phyloP scores from a whole-genome alignment of 2,329 filamentous ascomycete species.

The Aspergillus felis region DNA sequence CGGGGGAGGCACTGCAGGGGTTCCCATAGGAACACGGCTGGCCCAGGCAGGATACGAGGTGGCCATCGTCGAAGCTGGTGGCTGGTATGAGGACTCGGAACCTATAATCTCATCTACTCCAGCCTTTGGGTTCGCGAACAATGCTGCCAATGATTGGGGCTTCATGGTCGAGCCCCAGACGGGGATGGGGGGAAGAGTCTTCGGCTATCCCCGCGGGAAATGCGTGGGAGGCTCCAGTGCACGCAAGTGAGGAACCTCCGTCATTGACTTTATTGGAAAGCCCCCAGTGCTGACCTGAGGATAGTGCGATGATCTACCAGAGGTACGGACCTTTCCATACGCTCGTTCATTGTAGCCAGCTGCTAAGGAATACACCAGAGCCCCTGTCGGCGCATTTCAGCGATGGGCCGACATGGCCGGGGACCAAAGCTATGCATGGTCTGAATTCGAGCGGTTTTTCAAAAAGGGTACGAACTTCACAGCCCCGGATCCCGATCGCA shows the following conservation, averaged over 20 bases:
- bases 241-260: background rate
- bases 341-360: background rate
- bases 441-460: background rate
- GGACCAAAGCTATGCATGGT: background rate
- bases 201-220: background rate
- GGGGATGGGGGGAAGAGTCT: background rate
- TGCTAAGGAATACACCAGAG: background rate
- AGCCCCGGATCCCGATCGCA: background rate
- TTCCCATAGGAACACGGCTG: background rate
- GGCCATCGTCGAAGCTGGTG: background rate
- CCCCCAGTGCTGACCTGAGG: background rate
- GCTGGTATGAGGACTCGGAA: background rate
- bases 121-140: background rate
- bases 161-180: background rate
- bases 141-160: background rate
- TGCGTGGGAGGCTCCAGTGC: background rate
- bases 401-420: background rate
- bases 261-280: background rate
- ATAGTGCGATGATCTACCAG: background rate
- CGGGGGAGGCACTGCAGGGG: background rate
- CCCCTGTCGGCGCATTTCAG: background rate
- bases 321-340: background rate
- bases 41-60: background rate
- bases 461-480: background rate
- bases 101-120: background rate